Evolutionary conservation across 2,329 filamentous ascomycete species (phyloP).

Genomic region (Fusarium pseudonygamai): DNA sequence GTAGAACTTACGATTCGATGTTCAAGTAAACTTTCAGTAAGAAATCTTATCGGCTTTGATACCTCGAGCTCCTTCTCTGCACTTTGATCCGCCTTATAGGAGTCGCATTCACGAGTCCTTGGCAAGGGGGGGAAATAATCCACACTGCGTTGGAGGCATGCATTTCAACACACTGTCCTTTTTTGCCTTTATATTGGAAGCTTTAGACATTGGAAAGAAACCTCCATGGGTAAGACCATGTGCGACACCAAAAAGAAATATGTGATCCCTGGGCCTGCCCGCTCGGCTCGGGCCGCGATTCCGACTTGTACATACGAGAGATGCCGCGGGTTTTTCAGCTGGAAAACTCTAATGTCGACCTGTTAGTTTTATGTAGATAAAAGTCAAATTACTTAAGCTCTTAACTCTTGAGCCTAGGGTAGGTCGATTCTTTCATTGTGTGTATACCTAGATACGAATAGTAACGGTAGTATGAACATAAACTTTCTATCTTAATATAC

Average conservation of each 20-base stretch:
- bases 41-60: background rate
- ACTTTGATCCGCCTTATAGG: background rate
- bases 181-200: background rate
- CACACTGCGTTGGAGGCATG: background rate
- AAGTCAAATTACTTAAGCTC: background rate
- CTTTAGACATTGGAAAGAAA: background rate
- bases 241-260: background rate
- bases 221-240: background rate
- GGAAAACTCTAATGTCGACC: background rate
- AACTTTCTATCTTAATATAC: background rate
- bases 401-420: background rate
- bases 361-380: background rate
- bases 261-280: constrained; percentile 45
- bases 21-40: background rate
- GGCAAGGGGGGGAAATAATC: too few species aligned
- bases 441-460: background rate
- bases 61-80: background rate
- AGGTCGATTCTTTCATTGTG: background rate
- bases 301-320: constrained; percentile 46
- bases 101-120: background rate
- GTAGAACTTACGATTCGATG: background rate
- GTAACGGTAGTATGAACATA: background rate
- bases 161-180: background rate
- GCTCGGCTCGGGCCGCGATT: constrained; percentile 55
- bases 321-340: background rate